Percentiles rank a stretch among this genome's conserved stretches.
These are phyloP conservation scores for Penicillium odoratum DNA, from an alignment of 495 filamentous ascomycete genomes.

Conservation along the genomic window DNA sequence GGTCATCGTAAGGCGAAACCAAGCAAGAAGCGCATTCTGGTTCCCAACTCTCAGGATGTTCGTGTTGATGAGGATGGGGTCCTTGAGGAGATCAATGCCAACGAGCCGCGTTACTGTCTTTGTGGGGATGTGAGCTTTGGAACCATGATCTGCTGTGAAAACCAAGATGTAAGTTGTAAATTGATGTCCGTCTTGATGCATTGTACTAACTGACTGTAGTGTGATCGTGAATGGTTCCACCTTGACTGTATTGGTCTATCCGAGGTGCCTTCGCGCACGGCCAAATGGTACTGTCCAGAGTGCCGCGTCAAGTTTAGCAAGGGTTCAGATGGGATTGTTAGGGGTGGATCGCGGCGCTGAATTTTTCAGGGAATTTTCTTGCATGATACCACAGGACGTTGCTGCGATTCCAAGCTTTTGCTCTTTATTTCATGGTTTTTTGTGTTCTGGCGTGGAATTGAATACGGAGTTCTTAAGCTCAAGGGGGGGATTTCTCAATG, in stretches of 20 bases:
- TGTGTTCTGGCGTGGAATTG: background rate
- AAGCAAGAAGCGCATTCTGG: slow-evolving; percentile 50
- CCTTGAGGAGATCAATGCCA: slow-evolving; percentile 75
- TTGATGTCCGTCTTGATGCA: slow-evolving; percentile 4
- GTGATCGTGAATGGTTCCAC: slow-evolving; percentile 87
- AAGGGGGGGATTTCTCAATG: background rate
- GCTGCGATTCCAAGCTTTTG: slow-evolving; percentile 7
- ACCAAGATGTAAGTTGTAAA: slow-evolving; percentile 69
- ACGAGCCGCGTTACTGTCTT: slow-evolving; percentile 86
- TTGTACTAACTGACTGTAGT: slow-evolving; percentile 45
- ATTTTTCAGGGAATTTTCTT: slow-evolving; percentile 7
- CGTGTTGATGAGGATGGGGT: slow-evolving; percentile 50
- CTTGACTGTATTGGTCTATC: slow-evolving; percentile 80
- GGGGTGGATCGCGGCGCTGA: slow-evolving; percentile 35
- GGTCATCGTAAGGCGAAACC: slow-evolving; percentile 80
- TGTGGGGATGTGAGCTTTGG: slow-evolving; percentile 92
- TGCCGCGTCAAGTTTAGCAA: slow-evolving; percentile 69
- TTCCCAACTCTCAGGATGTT: slow-evolving; percentile 39
- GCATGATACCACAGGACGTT: slow-evolving; percentile 36
- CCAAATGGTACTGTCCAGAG: slow-evolving; percentile 94
- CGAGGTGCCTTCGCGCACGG: slow-evolving; percentile 71
- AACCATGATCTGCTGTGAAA: slow-evolving; percentile 94
- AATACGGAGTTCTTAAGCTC: background rate
- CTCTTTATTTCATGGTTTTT: slow-evolving; percentile 2
- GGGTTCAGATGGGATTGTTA: slow-evolving; percentile 44